Conservation (phyloP, 257 asterid species). For the Gardenia jasminoides region DNA sequence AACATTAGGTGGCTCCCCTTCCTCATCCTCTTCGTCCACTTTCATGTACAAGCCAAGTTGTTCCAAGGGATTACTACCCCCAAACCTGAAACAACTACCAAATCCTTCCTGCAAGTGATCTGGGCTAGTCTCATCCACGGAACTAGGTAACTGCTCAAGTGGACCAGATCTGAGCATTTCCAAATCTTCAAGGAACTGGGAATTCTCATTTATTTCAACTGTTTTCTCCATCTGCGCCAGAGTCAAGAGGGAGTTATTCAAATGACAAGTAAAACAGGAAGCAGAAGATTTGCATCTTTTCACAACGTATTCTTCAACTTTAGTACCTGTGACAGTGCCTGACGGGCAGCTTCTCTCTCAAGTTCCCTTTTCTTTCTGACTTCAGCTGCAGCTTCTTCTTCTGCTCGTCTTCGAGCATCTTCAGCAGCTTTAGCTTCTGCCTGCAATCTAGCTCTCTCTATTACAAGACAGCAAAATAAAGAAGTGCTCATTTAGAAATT, state of each 20-base stretch:
- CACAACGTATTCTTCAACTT: background rate
- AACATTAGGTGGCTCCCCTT: conserved; percentile 43
- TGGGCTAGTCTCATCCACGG: conserved; percentile 66
- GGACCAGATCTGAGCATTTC: conserved; percentile 62
- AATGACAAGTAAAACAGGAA: background rate
- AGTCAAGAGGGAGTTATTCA: too few relatives aligned
- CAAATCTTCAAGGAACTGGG: conserved; percentile 66
- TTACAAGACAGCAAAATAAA: background rate
- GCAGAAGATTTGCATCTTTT: background rate
- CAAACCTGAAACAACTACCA: conserved; percentile 67
- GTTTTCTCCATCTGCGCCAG: conserved; percentile 72
- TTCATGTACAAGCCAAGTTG: conserved; percentile 93
- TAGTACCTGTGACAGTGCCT: conserved; percentile 71
- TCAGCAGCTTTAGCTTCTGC: conserved; percentile 96
- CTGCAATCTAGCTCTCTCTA: conserved; percentile 87
- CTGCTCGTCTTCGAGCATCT: conserved; percentile 73
- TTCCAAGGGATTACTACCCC: conserved; percentile 74
- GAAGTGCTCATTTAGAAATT: background rate
- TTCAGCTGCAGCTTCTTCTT: conserved; percentile 81
- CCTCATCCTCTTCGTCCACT: conserved; percentile 78
- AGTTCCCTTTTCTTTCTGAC: conserved; percentile 61
- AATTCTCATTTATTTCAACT: conserved; percentile 73
- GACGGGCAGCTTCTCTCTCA: conserved; percentile 86
- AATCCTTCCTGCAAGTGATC: conserved; percentile 62
- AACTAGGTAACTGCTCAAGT: conserved; percentile 53